These are phyloP conservation scores for Taphrina betulina DNA, from an alignment of 1,139 yeast genomes.

Conservation along the genomic window DNA sequence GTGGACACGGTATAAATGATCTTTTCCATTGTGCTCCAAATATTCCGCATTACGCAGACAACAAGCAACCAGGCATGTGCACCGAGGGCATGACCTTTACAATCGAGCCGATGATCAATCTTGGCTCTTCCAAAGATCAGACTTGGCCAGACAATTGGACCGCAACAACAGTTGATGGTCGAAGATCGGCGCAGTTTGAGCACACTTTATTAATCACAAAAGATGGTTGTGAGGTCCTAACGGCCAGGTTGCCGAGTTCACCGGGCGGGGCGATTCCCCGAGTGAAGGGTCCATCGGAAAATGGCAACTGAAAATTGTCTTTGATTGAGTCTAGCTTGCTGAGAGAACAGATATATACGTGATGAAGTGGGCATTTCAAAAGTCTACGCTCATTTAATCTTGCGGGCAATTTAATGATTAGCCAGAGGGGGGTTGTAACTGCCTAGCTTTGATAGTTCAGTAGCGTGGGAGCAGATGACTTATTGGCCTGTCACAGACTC, in stretches of 20 bases:
- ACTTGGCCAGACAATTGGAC: slow-evolving; percentile 99
- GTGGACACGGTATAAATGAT: slow-evolving; percentile 91
- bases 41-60: slow-evolving; percentile 88
- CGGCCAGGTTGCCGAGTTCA: slow-evolving; percentile 71
- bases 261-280: slow-evolving; percentile 77
- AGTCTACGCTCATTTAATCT: too few species aligned
- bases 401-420: too few species aligned
- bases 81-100: slow-evolving; percentile 97
- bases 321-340: too few species aligned
- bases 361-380: too few species aligned
- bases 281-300: not conserved
- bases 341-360: too few species aligned
- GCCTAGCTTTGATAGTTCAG: too few species aligned
- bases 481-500: too few species aligned
- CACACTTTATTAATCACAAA: slow-evolving; percentile 92
- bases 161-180: slow-evolving; percentile 82
- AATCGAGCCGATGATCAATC: slow-evolving; percentile 94
- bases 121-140: slow-evolving; percentile 78
- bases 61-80: slow-evolving; percentile 90
- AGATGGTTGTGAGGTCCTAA: slow-evolving; percentile 86
- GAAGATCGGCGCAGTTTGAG: slow-evolving; percentile 85
- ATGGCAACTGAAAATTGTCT: not conserved
- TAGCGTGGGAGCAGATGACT: too few species aligned
- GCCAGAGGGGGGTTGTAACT: too few species aligned
- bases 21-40: slow-evolving; percentile 92